Evolutionary conservation across 495 filamentous ascomycete species (phyloP).

Genomic region (Pyrenula massariospora): DNA sequence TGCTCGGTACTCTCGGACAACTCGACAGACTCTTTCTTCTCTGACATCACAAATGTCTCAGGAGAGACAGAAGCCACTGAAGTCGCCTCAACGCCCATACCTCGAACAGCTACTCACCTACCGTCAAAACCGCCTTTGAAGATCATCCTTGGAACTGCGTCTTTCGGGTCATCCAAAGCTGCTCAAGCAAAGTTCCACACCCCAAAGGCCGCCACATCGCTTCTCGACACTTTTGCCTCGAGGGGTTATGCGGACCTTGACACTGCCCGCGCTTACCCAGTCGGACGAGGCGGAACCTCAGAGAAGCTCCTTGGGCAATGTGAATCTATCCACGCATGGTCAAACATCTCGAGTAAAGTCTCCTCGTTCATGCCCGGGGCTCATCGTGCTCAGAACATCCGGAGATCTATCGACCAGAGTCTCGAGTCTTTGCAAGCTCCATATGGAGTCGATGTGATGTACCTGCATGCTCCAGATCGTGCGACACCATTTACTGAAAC

Average conservation of each 20-base stretch:
- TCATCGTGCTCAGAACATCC: slow-evolving; percentile 12
- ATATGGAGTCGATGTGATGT: slow-evolving; percentile 19
- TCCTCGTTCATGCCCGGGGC: slow-evolving; percentile 4
- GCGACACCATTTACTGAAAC: slow-evolving; percentile 29
- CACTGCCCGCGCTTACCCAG: slow-evolving; percentile 15
- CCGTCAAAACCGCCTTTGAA: background rate
- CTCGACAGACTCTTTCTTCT: background rate
- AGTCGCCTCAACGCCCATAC: background rate
- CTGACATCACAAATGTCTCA: background rate
- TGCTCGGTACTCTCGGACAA: background rate
- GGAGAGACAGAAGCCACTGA: background rate
- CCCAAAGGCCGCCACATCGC: slow-evolving; percentile 6
- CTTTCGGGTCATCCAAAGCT: slow-evolving; percentile 2
- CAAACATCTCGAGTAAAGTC: slow-evolving; percentile 17
- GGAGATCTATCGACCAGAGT: slow-evolving; percentile 15
- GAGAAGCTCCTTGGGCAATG: slow-evolving; percentile 13
- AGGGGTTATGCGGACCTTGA: slow-evolving; percentile 14
- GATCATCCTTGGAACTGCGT: background rate
- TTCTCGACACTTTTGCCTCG: slow-evolving; percentile 11
- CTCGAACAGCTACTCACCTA: background rate
- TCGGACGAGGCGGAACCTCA: slow-evolving; percentile 4
- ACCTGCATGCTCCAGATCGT: slow-evolving; percentile 32
- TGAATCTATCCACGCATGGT: slow-evolving; percentile 1
- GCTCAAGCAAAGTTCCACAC: slow-evolving; percentile 10
- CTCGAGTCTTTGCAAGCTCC: slow-evolving; percentile 11